Evolutionary conservation across 192 early-diverging fungal species (phyloP), one percentile per base, ranked within the genome.

Genomic region (Phlyctochytrium arcticum): DNA sequence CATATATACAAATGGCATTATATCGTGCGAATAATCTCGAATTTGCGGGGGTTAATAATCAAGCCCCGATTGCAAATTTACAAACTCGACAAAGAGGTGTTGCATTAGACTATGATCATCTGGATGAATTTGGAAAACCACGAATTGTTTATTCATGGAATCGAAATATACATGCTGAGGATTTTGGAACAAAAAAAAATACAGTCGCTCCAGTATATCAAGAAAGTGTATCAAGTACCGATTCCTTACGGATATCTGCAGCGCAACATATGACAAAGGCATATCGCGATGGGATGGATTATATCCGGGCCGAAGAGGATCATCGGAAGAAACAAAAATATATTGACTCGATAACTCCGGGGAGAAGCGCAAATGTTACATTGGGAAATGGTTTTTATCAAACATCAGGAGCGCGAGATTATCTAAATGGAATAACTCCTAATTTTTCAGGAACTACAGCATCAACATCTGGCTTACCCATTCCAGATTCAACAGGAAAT

Each of bases 221-320:
- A 17, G 7, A 48, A 30, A 1, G 29, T 1, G 17, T 53, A 0
- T 51, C 60, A 17, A 32, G 26, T 2, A 27, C 21, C 8, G 60
- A 62, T 12, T n/a, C 19, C n/a, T 26, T 62, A 10, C 21, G 33
- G 9, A 1, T 62, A 1, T 62, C 60, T 2, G 60, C 44, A 19
- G 29, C 19, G 8, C 48, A 30, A 32, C 60, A 50, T 19, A 24
- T 9, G 1, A 65, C 62, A 1, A 54, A 65, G 30, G 62, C 58
- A 3, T 60, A 60, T 39, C 48, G 4, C 21, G 58, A 60, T 47
- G 58, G 37, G n/a, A 2, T 60, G 3, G 62, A 65, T 26, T 65
- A 37, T 55, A 9, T 65, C 24, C 12, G 35, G 29, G 62, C 62
- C 5, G 62, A 65, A 26, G 49, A 55, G 19, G 62, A 54, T 27